Evolutionary conservation across 2,329 filamentous ascomycete genomes (phyloP), one percentile per base, ranked within the genome.

Genomic region (Penicillium verrucosum): DNA sequence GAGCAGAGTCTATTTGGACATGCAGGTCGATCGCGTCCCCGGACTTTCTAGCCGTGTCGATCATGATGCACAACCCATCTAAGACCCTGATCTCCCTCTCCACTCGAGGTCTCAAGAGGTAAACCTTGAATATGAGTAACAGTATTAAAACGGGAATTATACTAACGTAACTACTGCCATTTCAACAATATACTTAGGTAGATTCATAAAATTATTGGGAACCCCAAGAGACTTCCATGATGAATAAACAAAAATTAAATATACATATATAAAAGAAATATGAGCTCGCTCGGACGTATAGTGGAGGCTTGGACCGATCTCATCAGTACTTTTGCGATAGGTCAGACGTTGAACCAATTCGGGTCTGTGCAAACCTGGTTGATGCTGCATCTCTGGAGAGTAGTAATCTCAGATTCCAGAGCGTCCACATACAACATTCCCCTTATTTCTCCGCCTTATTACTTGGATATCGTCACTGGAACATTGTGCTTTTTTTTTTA

Each of bases 1-100:
- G 64, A 66, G 57, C 60, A 62, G 61, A 66, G 63, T 64, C 60
- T 63, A 65, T 63, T 58, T 51, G 38, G 53, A 65, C 64, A 62
- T 65, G 64, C 62, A 65, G 58, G 48, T 41, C 36, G 48, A 56
- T 56, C 54, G 34, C 18, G 30, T 56, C 54, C 54, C 54, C 54
- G 48, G 54, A 56, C 54, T 56, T 56, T 46, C 41, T 40, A n/a
- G 54, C 48, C 41, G 21, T 34, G 54, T 46, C 48, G 54, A 56
- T 56, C 54, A 46, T 40, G 6, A n/a, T 40, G 47, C 30, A 51
- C 38, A 29, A 40, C 18, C 42, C 34, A 41, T 42, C 47, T 45
- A 36, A 51, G 34, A 51, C 48, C 42, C 21, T 46, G 54, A 56
- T 56, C 54, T 45, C 9, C 47, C 38, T 51, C 48, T 40, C 42